Evolutionary conservation across 306 rosid genomes (phyloP).

Genomic region (Begonia peltatifolia): DNA sequence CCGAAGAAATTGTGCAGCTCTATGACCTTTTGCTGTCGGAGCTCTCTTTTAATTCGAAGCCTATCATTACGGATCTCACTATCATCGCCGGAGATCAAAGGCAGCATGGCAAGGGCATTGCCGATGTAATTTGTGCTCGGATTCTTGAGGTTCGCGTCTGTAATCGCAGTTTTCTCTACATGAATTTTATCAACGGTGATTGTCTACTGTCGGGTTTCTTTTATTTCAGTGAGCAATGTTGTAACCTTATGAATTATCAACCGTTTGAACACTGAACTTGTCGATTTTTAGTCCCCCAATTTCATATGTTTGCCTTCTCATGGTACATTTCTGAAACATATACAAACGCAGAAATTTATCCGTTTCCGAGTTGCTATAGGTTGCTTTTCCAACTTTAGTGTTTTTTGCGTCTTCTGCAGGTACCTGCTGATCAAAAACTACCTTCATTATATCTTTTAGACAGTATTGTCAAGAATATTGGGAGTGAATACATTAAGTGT

Average conservation of each 20-base stretch:
- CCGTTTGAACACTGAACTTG: too few relatives aligned
- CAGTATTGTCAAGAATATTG: constrained; percentile 90
- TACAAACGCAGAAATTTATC: too few relatives aligned
- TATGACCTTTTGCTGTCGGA: constrained; percentile 57
- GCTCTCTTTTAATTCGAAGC: constrained; percentile 65
- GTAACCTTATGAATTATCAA: too few relatives aligned
- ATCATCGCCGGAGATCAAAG: constrained; percentile 73
- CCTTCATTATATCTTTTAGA: constrained; percentile 91
- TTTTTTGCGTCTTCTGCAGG: constrained; percentile 37
- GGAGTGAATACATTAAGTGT: constrained; percentile 54
- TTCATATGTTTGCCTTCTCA: too few relatives aligned
- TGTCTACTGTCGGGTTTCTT: too few relatives aligned
- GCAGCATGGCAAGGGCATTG: constrained; percentile 82
- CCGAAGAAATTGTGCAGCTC: constrained; percentile 61
- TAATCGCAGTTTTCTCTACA: constrained; percentile 21
- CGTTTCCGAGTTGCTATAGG: too few relatives aligned
- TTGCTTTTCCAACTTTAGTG: too few relatives aligned
- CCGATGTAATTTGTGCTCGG: constrained; percentile 69
- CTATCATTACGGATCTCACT: constrained; percentile 90
- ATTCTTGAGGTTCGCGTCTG: constrained; percentile 82
- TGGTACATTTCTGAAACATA: too few relatives aligned
- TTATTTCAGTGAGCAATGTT: too few relatives aligned
- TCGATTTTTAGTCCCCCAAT: too few relatives aligned
- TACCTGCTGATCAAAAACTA: constrained; percentile 71
- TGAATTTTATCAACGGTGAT: background rate